Conservation (phyloP, 75 land plant species). For the Pinus tabuliformis region DNA sequence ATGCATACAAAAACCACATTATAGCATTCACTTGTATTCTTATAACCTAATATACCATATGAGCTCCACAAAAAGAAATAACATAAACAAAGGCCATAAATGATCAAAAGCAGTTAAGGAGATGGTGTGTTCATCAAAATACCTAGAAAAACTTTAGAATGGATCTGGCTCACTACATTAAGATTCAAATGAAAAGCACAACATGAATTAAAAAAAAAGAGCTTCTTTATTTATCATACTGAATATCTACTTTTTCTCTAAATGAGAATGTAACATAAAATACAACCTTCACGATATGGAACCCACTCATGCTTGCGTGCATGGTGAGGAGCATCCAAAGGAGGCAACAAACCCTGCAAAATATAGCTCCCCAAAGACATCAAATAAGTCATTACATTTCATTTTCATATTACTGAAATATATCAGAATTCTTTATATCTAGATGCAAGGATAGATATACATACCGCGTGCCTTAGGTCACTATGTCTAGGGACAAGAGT, state of each 20-base stretch:
- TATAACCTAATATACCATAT: too few species aligned
- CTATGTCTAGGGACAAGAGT: constrained; percentile 75
- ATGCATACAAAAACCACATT: too few species aligned
- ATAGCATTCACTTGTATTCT: too few species aligned
- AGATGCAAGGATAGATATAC: not conserved
- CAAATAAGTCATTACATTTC: not conserved
- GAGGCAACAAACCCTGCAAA: constrained; percentile 85
- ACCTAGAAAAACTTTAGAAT: not conserved
- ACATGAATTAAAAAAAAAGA: not conserved
- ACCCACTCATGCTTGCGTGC: constrained; percentile 93
- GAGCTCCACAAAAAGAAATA: too few species aligned
- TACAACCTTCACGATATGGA: constrained; percentile 88
- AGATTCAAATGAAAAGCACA: constrained; percentile 1
- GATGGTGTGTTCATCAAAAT: too few species aligned
- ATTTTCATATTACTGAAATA: not conserved
- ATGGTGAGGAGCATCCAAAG: constrained; percentile 98
- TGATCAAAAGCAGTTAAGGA: too few species aligned
- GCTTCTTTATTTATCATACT: not conserved
- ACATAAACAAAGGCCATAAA: too few species aligned
- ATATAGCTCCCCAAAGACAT: constrained; percentile 4
- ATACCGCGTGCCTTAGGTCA: constrained; percentile 78
- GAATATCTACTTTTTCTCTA: constrained; percentile 9
- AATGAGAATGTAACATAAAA: not conserved
- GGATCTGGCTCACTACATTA: not conserved
- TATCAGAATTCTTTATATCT: not conserved